A percentile compares a stretch with the other conserved stretches of the same genome.
Conservation (phyloP, 2,329 filamentous ascomycete genomes). For the Emergomyces pasteurianus region DNA sequence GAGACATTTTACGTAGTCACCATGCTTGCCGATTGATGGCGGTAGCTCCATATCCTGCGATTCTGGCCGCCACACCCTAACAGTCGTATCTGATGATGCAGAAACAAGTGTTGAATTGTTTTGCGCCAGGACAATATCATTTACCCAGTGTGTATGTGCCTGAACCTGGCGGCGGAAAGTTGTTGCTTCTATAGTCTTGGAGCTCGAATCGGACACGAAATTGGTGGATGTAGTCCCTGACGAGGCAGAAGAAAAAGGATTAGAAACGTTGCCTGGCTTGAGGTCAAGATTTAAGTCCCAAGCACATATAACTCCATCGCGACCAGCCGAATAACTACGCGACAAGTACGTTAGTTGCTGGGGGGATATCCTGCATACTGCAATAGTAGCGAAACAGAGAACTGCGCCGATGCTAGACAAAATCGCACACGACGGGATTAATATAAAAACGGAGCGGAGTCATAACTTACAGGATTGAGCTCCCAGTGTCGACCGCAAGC, state of each 20-base stretch:
- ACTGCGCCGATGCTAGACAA: background rate
- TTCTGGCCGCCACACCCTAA: slow-evolving; percentile 81
- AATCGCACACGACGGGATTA: background rate
- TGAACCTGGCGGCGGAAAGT: slow-evolving; percentile 53
- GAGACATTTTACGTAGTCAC: slow-evolving; percentile 92
- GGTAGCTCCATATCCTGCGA: slow-evolving; percentile 46
- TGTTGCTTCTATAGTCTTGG: slow-evolving; percentile 29
- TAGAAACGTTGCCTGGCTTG: slow-evolving; percentile 16
- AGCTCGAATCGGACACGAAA: slow-evolving; percentile 14
- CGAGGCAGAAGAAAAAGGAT: slow-evolving; percentile 25
- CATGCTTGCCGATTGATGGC: slow-evolving; percentile 80
- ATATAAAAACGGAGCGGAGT: background rate
- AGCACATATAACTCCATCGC: slow-evolving; percentile 89
- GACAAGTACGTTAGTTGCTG: background rate
- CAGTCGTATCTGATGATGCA: slow-evolving; percentile 84
- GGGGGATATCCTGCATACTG: background rate
- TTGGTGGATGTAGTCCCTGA: slow-evolving; percentile 11
- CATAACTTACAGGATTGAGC: slow-evolving; percentile 66
- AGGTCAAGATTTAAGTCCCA: slow-evolving; percentile 78
- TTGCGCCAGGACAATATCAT: slow-evolving; percentile 74
- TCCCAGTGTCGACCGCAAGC: slow-evolving; percentile 70
- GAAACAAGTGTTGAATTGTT: slow-evolving; percentile 71
- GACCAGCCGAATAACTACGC: slow-evolving; percentile 79
- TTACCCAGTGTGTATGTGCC: slow-evolving; percentile 93
- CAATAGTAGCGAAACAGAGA: background rate